Conservation (phyloP, 2,329 filamentous ascomycete genomes). For the Alternaria sp. region DNA sequence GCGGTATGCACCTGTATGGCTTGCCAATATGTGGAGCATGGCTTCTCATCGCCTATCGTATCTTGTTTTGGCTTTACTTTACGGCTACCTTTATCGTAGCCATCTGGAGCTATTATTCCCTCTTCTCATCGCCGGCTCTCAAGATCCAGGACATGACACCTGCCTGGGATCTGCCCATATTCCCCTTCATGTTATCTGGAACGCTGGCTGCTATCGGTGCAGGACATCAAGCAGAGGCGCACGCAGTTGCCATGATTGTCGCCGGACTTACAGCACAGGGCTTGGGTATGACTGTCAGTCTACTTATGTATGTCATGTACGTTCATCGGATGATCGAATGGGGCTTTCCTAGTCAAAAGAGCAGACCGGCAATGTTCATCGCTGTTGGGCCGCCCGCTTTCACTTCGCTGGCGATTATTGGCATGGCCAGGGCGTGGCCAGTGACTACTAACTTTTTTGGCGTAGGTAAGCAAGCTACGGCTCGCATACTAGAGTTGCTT, state of each 20-base stretch:
- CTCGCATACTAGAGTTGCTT: neutral
- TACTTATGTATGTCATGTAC: conserved; percentile 11
- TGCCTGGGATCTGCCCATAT: conserved; percentile 6
- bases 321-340: conserved; percentile 10
- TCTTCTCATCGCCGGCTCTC: conserved; percentile 46
- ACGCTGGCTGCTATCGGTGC: neutral
- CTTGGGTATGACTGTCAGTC: neutral
- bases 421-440: conserved; percentile 5
- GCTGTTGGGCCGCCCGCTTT: conserved; percentile 3
- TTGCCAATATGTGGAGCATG: neutral
- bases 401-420: neutral
- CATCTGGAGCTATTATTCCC: neutral
- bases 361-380: conserved; percentile 6
- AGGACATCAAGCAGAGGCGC: neutral
- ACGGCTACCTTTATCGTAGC: conserved; percentile 1
- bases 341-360: neutral
- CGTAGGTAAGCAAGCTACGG: neutral
- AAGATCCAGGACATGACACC: conserved; percentile 5
- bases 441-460: neutral
- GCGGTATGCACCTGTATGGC: neutral
- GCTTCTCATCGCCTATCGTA: neutral
- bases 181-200: conserved; percentile 1
- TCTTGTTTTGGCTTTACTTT: conserved; percentile 5
- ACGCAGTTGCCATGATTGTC: conserved; percentile 2
- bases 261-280: conserved; percentile 4